phyloP scores from a whole-genome alignment of 306 rosid genomes.

The Clitoria ternatea region DNA sequence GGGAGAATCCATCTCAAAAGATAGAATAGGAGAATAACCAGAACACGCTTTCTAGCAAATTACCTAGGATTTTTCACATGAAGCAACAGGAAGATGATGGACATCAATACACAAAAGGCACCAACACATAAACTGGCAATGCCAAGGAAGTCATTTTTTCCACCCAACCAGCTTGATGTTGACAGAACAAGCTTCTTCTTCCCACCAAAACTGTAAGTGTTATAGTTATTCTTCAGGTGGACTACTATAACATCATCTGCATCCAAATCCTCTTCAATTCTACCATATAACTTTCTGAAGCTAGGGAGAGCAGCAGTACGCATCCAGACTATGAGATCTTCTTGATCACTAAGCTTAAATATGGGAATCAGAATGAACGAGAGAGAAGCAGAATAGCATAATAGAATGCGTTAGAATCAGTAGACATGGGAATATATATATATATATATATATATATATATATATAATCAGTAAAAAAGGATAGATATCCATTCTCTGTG shows the following conservation, averaged over 20 bases:
- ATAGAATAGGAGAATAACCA: background rate
- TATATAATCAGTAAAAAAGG: background rate
- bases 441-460: no score
- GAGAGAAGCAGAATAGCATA: constrained; percentile 20
- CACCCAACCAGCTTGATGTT: constrained; percentile 91
- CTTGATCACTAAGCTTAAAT: constrained; percentile 85
- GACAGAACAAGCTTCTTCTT: constrained; percentile 81
- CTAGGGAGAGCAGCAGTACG: constrained; percentile 96
- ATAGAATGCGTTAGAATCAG: constrained; percentile 21
- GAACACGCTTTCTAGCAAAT: background rate
- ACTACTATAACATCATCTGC: constrained; percentile 71
- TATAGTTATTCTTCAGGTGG: constrained; percentile 70
- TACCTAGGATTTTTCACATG: constrained; percentile 75
- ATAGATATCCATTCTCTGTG: no score
- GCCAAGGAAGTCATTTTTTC: constrained; percentile 93
- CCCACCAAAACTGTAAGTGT: constrained; percentile 92
- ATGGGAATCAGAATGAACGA: constrained; percentile 24
- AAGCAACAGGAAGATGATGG: constrained; percentile 72
- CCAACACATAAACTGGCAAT: constrained; percentile 74
- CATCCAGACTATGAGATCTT: constrained; percentile 98
- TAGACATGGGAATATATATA: constrained; percentile 8
- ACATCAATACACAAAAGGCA: constrained; percentile 50
- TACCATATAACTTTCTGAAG: constrained; percentile 89
- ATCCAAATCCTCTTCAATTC: constrained; percentile 88
- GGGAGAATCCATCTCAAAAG: constrained; percentile 6